phyloP scores from a whole-genome alignment of 371 early-diverging fungal genomes.

The Chytridiales sp. region DNA sequence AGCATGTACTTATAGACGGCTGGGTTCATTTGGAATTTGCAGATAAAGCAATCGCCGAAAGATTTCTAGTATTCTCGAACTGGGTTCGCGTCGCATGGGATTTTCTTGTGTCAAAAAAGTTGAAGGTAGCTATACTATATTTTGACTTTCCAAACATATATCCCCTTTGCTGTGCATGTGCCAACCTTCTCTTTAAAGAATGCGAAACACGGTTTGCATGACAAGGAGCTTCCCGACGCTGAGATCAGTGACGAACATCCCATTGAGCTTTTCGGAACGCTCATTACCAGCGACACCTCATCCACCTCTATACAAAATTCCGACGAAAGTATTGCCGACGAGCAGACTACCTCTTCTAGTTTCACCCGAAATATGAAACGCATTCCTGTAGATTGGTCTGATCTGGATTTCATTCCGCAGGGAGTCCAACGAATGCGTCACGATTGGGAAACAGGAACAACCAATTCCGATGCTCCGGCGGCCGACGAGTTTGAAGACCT shows the following conservation, averaged over 20 bases:
- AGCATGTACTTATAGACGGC: conserved; percentile 58
- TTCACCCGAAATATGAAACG: background rate
- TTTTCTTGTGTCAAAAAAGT: conserved; percentile 20
- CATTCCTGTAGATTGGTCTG: conserved; percentile 23
- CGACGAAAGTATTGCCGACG: background rate
- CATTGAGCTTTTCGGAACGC: conserved; percentile 18
- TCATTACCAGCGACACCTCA: conserved; percentile 3
- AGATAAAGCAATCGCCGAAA: conserved; percentile 40
- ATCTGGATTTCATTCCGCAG: conserved; percentile 25
- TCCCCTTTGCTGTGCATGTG: background rate
- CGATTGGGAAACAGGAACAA: conserved; percentile 42
- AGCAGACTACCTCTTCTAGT: background rate
- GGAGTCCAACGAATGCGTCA: conserved; percentile 24
- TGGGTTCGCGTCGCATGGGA: conserved; percentile 46
- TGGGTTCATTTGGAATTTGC: conserved; percentile 56
- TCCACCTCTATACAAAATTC: background rate
- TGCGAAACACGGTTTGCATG: conserved; percentile 14
- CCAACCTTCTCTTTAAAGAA: conserved; percentile 1
- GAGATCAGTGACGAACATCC: background rate
- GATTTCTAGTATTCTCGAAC: conserved; percentile 33
- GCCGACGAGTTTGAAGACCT: conserved; percentile 30
- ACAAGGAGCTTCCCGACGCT: background rate
- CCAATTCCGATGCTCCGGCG: conserved; percentile 4
- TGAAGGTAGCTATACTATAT: conserved; percentile 20
- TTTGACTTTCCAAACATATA: too few species aligned